Conservation (phyloP, 306 rosid species). For the Cotoneaster glaucophyllus region DNA sequence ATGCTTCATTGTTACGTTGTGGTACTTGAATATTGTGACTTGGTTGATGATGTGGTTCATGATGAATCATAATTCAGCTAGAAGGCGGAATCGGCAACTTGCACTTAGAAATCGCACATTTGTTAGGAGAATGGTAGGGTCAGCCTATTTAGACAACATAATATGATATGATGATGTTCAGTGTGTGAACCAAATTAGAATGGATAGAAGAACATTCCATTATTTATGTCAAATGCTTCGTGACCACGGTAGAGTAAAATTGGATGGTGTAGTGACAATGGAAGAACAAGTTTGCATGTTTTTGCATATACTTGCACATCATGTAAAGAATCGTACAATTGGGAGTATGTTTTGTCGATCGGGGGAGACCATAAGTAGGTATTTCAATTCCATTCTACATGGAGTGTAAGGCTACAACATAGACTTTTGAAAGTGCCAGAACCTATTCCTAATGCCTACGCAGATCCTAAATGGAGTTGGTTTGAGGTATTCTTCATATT, state of each 20-base stretch:
- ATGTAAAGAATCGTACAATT: neutral
- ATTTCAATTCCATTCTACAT: neutral
- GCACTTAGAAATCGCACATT: neutral
- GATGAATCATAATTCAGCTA: neutral
- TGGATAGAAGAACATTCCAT: too few species aligned
- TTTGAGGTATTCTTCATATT: too few species aligned
- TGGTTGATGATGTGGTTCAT: neutral
- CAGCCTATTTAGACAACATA: neutral
- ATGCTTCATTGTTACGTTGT: too few species aligned
- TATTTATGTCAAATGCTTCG: neutral
- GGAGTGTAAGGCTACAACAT: too few species aligned
- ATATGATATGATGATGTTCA: neutral
- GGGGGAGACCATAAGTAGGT: neutral
- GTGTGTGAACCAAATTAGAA: neutral
- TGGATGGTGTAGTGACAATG: neutral
- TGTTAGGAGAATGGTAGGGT: neutral
- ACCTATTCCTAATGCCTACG: too few species aligned
- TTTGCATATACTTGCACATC: neutral
- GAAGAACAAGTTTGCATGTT: neutral
- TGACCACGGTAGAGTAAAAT: neutral
- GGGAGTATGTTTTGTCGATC: neutral
- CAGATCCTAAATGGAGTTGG: too few species aligned
- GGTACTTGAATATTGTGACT: too few species aligned
- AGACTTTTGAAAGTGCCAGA: too few species aligned
- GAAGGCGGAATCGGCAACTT: neutral